Evolutionary conservation across 495 filamentous ascomycete species (phyloP), one percentile per base, ranked within the genome.

Genomic region (Penicillium argentinense): DNA sequence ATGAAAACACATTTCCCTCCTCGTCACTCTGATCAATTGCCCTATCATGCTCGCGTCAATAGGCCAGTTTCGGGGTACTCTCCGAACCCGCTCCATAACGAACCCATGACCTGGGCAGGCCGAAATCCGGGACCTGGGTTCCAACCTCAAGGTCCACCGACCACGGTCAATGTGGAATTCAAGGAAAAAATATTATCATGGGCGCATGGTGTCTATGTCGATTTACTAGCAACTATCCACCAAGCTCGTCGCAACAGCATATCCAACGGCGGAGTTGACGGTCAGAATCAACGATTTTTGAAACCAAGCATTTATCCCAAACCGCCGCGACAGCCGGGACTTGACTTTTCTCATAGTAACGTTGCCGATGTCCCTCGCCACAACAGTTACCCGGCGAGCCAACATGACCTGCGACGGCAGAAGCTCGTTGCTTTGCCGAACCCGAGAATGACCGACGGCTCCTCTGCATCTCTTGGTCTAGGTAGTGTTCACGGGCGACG

Each of bases 121-220:
- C 45, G 41, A 13, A 33, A 60, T 13, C 36, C 56, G 11, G 56
- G 22, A 19, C 52, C 39, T 33, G 50, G 50, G 19, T 53, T 66
- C 27, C 66, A 68, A 34, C 42, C 29, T 18, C 37, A 55, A 21
- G 57, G 43, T 7, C 42, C 59, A 14, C 30, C 59, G 4, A 59
- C 64, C 0, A 54, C 62, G 6, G 61, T 43, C 2, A 87, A 81
- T 56, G 65, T 73, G 4, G 80, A 83, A 51, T 90, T 88, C 60
- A 87, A 86, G 51, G 92, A 97, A 62, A 87, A 85, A 51, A 82
- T 86, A 5, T 74, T 96, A 33, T 77, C 84, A 12, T 91, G 87
- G 81, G 93, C 93, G 23, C 88, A 97, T 62, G 78, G 80, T 40
- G 82, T 92, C 17, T 97, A 98, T 68, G 81, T 91, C 27, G 88